Percentiles rank a stretch among this genome's conserved stretches.
phyloP scores from a whole-genome alignment of 2,329 filamentous ascomycete species.

The Sporothrix protearum region DNA sequence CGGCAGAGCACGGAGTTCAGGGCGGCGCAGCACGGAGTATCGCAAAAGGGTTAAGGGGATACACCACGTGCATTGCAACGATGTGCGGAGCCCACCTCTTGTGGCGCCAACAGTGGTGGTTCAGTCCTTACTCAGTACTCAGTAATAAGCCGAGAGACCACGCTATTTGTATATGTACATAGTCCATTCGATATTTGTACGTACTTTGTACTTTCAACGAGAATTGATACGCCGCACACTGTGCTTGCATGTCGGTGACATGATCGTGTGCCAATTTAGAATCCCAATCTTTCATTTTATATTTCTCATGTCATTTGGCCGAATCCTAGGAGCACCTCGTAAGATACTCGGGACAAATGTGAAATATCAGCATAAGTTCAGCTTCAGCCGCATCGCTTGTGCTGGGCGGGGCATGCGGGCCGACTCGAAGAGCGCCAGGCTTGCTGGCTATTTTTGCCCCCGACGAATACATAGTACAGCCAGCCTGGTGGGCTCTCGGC shows the following conservation, averaged over 20 bases:
- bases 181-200: too few species aligned
- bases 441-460: not conserved
- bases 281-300: too few species aligned
- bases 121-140: too few species aligned
- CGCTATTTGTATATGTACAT: too few species aligned
- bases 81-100: not conserved
- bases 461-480: not conserved
- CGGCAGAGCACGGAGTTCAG: not conserved
- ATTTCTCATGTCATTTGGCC: too few species aligned
- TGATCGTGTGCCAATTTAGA: not conserved
- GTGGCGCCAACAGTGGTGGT: not conserved
- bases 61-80: not conserved
- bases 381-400: not conserved
- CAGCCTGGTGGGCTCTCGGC: not conserved
- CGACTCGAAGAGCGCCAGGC: slow-evolving; percentile 15
- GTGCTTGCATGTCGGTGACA: not conserved
- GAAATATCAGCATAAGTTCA: too few species aligned
- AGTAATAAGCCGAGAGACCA: too few species aligned
- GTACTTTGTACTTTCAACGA: slow-evolving; percentile 13
- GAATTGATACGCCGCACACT: not conserved
- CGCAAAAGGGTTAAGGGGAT: not conserved
- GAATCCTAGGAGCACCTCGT: too few species aligned
- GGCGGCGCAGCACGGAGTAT: not conserved
- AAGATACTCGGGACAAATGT: too few species aligned
- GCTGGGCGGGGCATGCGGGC: slow-evolving; percentile 20